A percentile compares a stretch with the other conserved stretches of the same genome.
Evolutionary conservation across 2,329 filamentous ascomycete genomes (phyloP).

Genomic region (Aspergillus ruber): DNA sequence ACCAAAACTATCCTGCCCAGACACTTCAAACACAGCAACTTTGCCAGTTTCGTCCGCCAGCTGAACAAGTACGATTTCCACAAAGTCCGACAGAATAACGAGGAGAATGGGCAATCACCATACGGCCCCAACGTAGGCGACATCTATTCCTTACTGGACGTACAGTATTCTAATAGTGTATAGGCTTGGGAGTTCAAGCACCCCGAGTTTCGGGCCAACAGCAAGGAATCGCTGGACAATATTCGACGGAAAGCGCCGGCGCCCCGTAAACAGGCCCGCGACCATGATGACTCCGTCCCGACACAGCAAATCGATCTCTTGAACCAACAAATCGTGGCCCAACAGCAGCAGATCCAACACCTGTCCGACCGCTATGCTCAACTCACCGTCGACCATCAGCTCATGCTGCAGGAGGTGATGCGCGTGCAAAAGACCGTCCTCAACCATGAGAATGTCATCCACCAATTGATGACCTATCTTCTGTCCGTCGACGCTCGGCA

Average conservation of each 20-base stretch:
- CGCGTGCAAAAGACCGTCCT: constrained; percentile 64
- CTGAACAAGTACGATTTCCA: constrained; percentile 98
- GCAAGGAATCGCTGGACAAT: constrained; percentile 93
- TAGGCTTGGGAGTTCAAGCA: constrained; percentile 96
- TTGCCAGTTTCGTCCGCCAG: constrained; percentile 92
- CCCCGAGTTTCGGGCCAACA: constrained; percentile 89
- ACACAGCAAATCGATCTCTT: constrained; percentile 84
- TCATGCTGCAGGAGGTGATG: constrained; percentile 59
- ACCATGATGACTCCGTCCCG: constrained; percentile 68
- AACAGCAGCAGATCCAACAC: constrained; percentile 84
- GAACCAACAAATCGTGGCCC: constrained; percentile 80
- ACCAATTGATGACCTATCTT: constrained; percentile 63
- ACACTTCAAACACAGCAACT: constrained; percentile 99
- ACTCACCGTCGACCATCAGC: constrained; percentile 60
- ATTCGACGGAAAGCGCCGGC: constrained; percentile 93
- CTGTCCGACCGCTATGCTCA: constrained; percentile 81
- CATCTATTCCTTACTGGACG: background rate
- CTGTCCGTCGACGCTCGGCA: constrained; percentile 59
- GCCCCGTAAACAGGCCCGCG: constrained; percentile 64
- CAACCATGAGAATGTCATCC: constrained; percentile 65
- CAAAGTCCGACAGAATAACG: constrained; percentile 88
- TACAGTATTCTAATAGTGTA: constrained; percentile 7
- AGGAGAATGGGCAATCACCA: constrained; percentile 73
- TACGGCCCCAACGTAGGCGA: constrained; percentile 67
- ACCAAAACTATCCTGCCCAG: constrained; percentile 95